Base-by-base conservation (phyloP, 148 eudicot species). In the Chenopodium berlandieri region DNA sequence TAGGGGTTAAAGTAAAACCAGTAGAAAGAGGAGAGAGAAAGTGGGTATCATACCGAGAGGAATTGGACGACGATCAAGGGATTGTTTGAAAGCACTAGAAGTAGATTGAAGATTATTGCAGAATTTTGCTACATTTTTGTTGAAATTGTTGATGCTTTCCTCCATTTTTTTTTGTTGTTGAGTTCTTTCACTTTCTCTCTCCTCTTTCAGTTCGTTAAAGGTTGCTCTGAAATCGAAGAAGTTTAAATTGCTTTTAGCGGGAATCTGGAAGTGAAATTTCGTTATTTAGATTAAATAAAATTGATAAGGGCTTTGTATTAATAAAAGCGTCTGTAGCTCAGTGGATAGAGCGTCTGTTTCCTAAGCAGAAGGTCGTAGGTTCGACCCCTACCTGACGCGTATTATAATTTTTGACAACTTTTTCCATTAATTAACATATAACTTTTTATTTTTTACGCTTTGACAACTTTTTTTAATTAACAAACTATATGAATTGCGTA, bases 61-160 rank as follows among this genome's bases (percentile, higher is more conserved):
- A 75, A 93, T 91, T 11, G 98, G 91, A 58, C 96, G 98, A 77
- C 96, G 94, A 48, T 93, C 91, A 23, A 92, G 80, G 79, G 98
- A 95, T 71, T 92, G 92, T 14, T 84, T 89, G 85, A 95, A 95
- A 37, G 97, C 97, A 1, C 81, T 68, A 75, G 90, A 88, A 85
- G 89, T 90, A 34, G 84, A 81, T 80, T 93, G 77, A 62, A 95
- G 89, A 76, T 93, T 86, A 84, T 88, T 90, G 89, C 98, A 91
- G 91, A 95, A 93, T 12, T 73, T 80, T 47, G 89, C 91, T 64
- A 91, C 54, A 71, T 75, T 86, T 63, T 84, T 86, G 85, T 91
- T 82, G 52, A 92, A 82, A 54, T 84, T 85, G 14, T 56, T 79
- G 2, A 92, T 85, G 17, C 83, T 80, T 77, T 86, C 96, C 22